These are phyloP conservation scores for Xylariomycetidae sp. DNA, from an alignment of 2,329 filamentous ascomycete genomes.

Conservation along the genomic window DNA sequence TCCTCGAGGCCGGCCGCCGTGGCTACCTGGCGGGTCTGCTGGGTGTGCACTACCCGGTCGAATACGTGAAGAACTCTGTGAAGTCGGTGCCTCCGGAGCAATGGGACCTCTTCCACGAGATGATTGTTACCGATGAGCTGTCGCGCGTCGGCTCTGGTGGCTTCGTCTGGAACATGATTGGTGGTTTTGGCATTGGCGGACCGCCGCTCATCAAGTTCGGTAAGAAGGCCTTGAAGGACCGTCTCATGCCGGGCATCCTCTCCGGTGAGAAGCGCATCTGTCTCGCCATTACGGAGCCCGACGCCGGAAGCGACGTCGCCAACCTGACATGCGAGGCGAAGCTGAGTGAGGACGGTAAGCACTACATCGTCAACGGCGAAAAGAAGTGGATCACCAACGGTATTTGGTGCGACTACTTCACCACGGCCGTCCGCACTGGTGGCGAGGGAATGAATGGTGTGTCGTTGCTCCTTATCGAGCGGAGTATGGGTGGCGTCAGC, in stretches of 20 bases:
- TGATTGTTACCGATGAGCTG: slow-evolving; percentile 91
- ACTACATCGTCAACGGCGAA: slow-evolving; percentile 98
- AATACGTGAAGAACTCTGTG: slow-evolving; percentile 66
- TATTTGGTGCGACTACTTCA: slow-evolving; percentile 96
- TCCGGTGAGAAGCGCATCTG: slow-evolving; percentile 95
- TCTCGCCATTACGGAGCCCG: slow-evolving; percentile 92
- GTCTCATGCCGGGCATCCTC: slow-evolving; percentile 83
- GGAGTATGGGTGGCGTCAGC: slow-evolving; percentile 73
- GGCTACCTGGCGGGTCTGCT: slow-evolving; percentile 92
- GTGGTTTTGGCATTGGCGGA: slow-evolving; percentile 92
- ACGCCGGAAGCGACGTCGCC: slow-evolving; percentile 91
- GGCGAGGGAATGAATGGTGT: slow-evolving; percentile 88
- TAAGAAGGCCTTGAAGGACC: slow-evolving; percentile 74
- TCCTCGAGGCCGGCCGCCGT: slow-evolving; percentile 89
- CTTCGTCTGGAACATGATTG: slow-evolving; percentile 94
- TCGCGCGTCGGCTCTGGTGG: slow-evolving; percentile 84
- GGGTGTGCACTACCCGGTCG: slow-evolving; percentile 72
- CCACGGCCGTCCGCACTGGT: slow-evolving; percentile 87
- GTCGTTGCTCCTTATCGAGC: slow-evolving; percentile 86
- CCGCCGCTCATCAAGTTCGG: slow-evolving; percentile 91
- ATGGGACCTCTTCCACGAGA: slow-evolving; percentile 98
- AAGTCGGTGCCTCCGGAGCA: slow-evolving; percentile 77
- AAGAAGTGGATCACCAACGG: slow-evolving; percentile 99
- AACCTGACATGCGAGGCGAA: slow-evolving; percentile 95
- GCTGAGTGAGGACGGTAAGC: slow-evolving; percentile 89